Evolutionary conservation across 2,329 filamentous ascomycete genomes (phyloP).

Genomic region (Pseudocercospora pini-densiflorae): DNA sequence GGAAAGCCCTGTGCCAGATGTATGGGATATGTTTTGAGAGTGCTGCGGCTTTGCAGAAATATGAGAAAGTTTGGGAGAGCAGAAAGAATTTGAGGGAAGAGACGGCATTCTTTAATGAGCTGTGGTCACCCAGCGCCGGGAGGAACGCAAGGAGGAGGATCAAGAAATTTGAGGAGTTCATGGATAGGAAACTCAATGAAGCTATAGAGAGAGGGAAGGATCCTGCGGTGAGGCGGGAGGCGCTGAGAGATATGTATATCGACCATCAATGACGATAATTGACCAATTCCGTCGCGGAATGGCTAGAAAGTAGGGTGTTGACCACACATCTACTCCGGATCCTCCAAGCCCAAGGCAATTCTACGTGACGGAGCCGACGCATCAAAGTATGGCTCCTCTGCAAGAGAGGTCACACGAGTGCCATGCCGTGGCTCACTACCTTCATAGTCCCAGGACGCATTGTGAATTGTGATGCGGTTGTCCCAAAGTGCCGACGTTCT

Average conservation of each 20-base stretch:
- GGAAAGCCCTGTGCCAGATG: constrained; percentile 24
- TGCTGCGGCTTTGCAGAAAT: constrained; percentile 15
- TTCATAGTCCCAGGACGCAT: constrained; percentile 54
- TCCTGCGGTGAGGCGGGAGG: not conserved
- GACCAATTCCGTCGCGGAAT: not conserved
- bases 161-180: constrained; percentile 12
- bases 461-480: constrained; percentile 52
- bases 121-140: constrained; percentile 17
- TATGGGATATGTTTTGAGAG: constrained; percentile 28
- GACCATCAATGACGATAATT: not conserved
- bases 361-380: constrained; percentile 67
- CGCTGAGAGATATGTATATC: not conserved
- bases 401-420: constrained; percentile 69
- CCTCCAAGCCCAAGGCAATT: constrained; percentile 64
- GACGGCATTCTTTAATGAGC: constrained; percentile 23
- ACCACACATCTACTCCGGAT: not conserved
- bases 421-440: constrained; percentile 70
- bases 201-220: constrained; percentile 13
- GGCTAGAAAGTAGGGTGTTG: not conserved
- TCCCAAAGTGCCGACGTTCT: constrained; percentile 72
- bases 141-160: constrained; percentile 10
- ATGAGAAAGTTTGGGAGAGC: constrained; percentile 28
- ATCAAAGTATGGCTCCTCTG: constrained; percentile 73
- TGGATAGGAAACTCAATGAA: constrained; percentile 11
- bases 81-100: constrained; percentile 19